phyloP scores from a whole-genome alignment of 1,284 basidiomycete genomes.

The Termitomyces sp. region DNA sequence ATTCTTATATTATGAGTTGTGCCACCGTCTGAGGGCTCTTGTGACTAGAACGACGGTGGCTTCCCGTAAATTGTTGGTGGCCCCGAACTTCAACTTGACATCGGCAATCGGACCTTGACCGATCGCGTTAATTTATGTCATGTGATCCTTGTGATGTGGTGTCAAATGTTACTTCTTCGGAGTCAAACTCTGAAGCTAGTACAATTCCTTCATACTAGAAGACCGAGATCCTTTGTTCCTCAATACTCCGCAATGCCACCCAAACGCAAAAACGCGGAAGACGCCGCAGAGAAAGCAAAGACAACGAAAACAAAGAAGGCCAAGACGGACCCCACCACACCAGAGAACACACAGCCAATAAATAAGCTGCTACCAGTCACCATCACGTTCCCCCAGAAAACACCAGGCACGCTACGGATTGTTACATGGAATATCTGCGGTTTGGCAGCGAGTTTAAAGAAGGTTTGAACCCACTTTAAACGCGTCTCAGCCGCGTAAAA shows the following conservation, averaged over 20 bases:
- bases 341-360: conserved; percentile 52
- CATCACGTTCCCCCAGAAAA: conserved; percentile 53
- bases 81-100: conserved; percentile 10
- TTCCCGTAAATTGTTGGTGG: background rate
- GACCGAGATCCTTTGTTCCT: background rate
- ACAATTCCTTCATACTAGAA: background rate
- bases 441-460: conserved; percentile 63
- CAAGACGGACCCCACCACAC: conserved; percentile 14
- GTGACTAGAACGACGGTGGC: background rate
- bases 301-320: conserved; percentile 21
- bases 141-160: conserved; percentile 4
- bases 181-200: background rate
- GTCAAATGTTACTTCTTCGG: background rate
- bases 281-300: conserved; percentile 17
- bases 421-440: conserved; percentile 76
- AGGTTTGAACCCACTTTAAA: conserved; percentile 37
- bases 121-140: conserved; percentile 13
- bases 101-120: conserved; percentile 7
- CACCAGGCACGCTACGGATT: conserved; percentile 47
- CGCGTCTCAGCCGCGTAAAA: conserved; percentile 1
- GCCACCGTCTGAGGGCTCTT: background rate
- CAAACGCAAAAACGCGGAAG: conserved; percentile 23
- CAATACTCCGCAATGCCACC: conserved; percentile 26
- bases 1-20: conserved; percentile 3
- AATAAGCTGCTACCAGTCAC: conserved; percentile 68